These are phyloP conservation scores for Helicostylum pulchrum DNA, from an alignment of 192 early-diverging fungal genomes.

Conservation along the genomic window DNA sequence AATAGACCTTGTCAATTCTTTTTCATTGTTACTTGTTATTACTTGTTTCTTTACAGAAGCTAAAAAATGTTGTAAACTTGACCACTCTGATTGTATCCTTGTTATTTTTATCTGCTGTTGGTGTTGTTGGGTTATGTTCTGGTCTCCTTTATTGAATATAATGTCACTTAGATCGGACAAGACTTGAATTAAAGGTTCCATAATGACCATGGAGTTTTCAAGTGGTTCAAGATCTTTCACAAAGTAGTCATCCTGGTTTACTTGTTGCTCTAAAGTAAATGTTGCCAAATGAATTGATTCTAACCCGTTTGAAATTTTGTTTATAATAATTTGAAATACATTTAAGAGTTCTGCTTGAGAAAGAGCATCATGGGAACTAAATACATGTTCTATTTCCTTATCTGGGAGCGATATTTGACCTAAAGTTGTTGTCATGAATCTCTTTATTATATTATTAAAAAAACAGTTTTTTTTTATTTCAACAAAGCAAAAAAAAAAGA, in stretches of 20 bases:
- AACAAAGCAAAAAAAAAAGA: neutral
- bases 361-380: neutral
- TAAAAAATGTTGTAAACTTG: constrained; percentile 50
- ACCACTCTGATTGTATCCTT: constrained; percentile 54
- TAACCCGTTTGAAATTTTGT: constrained; percentile 41
- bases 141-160: neutral
- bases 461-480: neutral
- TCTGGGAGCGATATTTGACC: constrained; percentile 3
- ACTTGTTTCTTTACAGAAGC: constrained; percentile 50
- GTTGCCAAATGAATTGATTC: constrained; percentile 51
- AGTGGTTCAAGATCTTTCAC: constrained; percentile 27
- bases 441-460: neutral
- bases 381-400: neutral
- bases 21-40: constrained; percentile 32
- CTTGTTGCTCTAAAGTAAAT: constrained; percentile 49
- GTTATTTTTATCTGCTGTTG: constrained; percentile 28
- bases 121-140: neutral
- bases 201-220: constrained; percentile 42
- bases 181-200: constrained; percentile 45
- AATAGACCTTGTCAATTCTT: constrained; percentile 35
- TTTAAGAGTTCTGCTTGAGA: constrained; percentile 1
- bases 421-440: constrained; percentile 3
- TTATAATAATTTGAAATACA: constrained; percentile 6
- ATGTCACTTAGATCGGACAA: constrained; percentile 18
- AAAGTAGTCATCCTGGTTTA: constrained; percentile 38